phyloP scores from a whole-genome alignment of 495 filamentous ascomycete genomes.

The Ramalina peruviana region DNA sequence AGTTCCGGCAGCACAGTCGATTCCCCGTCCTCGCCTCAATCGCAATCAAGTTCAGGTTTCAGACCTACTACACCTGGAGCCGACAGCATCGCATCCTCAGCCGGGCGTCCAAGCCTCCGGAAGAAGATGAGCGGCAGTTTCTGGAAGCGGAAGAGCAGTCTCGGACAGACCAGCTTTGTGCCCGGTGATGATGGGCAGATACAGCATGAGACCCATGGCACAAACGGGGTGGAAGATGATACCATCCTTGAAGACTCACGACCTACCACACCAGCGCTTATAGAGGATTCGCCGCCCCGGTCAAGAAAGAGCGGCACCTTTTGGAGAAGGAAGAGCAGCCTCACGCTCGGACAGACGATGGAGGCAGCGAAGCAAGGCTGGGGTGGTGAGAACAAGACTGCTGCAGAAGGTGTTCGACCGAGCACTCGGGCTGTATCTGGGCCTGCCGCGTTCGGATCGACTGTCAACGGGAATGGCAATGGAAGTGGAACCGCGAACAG shows the following conservation, averaged over 20 bases:
- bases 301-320: slow-evolving; percentile 10
- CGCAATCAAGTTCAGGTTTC: background rate
- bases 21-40: background rate
- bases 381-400: background rate
- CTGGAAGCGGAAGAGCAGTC: slow-evolving; percentile 12
- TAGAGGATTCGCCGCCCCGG: background rate
- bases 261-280: background rate
- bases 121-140: slow-evolving; percentile 14
- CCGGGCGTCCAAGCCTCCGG: slow-evolving; percentile 1
- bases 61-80: slow-evolving; percentile 24
- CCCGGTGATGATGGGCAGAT: slow-evolving; percentile 1
- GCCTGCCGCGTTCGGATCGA: too few species aligned
- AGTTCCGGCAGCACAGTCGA: background rate
- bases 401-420: background rate
- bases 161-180: slow-evolving; percentile 8
- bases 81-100: slow-evolving; percentile 16
- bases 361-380: background rate
- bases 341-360: slow-evolving; percentile 1
- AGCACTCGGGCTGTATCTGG: background rate
- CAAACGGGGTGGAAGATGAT: background rate
- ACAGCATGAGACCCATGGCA: background rate
- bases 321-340: slow-evolving; percentile 7
- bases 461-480: too few species aligned
- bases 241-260: background rate
- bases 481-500: too few species aligned